Base-by-base conservation (phyloP, 2,329 filamentous ascomycete species). In the Dendrostoma leiphaemia region DNA sequence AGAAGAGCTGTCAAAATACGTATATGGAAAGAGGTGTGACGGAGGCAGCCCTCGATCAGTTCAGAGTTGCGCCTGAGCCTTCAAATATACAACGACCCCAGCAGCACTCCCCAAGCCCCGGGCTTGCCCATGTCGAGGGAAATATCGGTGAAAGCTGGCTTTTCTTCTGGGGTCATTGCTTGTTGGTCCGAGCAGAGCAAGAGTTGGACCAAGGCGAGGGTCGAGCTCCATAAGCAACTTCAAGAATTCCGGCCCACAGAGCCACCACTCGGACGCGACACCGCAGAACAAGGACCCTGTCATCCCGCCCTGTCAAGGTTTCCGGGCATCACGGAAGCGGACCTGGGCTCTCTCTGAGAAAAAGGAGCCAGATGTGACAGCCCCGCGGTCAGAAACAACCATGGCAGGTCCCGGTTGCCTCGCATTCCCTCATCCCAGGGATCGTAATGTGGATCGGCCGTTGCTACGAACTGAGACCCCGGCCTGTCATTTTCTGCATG, bases 401-500 rank as follows among this genome's bases (percentile, higher is more conserved):
- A 46, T 29, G n/a, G n/a, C n/a, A n/a, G n/a, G n/a, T n/a, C n/a
- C n/a, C n/a, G n/a, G n/a, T n/a, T n/a, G n/a, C n/a, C n/a, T n/a
- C n/a, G n/a, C 28, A 45, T 28, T 19, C 4, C 6, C 17, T 31
- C 28, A 10, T 21, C 43, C 44, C 44, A 7, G 29, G 44, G 43
- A n/a, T 34, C n/a, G 28, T 34, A 15, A 19, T 19, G 29, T 32
- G 44, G 44, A 29, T 46, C 44, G 12, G n/a, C 19, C 28, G 29
- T 13, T 12, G 32, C 47, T 41, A 26, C 49, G 48, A 49, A 48
- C 45, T 46, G 54, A 43, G 32, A 57, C 52, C 55, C 55, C 55
- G 55, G 55, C 51, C 55, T 57, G 55, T 54, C 55, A 57, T 57
- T 57, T 57, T 57, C 55, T 57, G 51, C 51, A 54, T 54, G 51